Percentiles rank a stretch among this genome's conserved stretches.
Conservation (phyloP, 371 early-diverging fungal genomes). For the Mucor piriformis region DNA sequence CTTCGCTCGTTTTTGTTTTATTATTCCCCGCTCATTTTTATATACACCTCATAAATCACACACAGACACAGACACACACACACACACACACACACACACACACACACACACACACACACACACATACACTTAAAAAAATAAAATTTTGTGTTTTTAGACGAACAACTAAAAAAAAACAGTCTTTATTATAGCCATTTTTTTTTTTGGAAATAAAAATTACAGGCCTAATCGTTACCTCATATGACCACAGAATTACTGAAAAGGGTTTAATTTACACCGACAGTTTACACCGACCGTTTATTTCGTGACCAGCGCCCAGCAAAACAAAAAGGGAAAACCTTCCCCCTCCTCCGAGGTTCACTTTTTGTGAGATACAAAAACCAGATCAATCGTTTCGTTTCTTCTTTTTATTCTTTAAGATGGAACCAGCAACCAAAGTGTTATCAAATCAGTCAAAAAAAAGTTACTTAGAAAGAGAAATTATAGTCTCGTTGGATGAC, state of each 20-base stretch:
- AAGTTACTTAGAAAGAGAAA: conserved; percentile 25
- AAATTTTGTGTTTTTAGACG: conserved; percentile 11
- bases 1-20: neutral
- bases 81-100: neutral
- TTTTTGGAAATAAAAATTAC: neutral
- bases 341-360: neutral
- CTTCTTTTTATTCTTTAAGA: conserved; percentile 1
- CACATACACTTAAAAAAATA: neutral
- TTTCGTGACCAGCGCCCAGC: neutral
- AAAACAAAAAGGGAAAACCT: neutral
- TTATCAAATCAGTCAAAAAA: conserved; percentile 21
- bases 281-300: neutral
- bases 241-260: neutral
- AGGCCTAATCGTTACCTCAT: neutral
- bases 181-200: neutral
- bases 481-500: conserved; percentile 23
- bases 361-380: neutral
- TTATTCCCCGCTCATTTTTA: neutral
- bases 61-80: neutral
- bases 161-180: neutral
- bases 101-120: neutral
- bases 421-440: conserved; percentile 21
- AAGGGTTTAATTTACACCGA: neutral
- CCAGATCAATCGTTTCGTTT: neutral
- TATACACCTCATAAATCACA: neutral